Conservation (phyloP, 2,329 filamentous ascomycete species). For the Ascochyta rabiei region DNA sequence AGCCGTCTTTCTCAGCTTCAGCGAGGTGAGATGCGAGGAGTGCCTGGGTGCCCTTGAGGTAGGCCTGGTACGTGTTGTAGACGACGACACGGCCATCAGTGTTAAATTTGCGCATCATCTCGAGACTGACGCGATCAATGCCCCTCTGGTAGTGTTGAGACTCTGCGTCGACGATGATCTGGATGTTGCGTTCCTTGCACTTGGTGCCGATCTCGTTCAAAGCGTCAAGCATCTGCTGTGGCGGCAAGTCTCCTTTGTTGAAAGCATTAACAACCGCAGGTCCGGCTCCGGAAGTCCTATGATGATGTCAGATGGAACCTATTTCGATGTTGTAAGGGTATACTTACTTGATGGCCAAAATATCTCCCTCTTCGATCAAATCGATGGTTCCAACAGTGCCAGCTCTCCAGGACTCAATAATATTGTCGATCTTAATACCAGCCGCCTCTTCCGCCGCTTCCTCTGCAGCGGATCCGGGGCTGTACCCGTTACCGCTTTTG, state of each 20-base stretch:
- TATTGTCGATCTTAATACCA: conserved; percentile 21
- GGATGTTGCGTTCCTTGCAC: conserved; percentile 50
- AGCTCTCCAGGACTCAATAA: conserved; percentile 46
- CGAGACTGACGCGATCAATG: conserved; percentile 62
- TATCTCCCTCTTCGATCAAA: conserved; percentile 38
- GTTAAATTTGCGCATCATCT: conserved; percentile 60
- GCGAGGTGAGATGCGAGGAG: conserved; percentile 55
- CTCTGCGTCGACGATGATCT: conserved; percentile 57
- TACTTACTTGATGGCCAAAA: conserved; percentile 41
- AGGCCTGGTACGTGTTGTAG: conserved; percentile 69
- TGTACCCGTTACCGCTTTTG: conserved; percentile 30
- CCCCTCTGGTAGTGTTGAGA: conserved; percentile 54
- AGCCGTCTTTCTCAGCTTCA: conserved; percentile 54
- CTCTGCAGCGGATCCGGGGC: conserved; percentile 20
- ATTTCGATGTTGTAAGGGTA: background rate
- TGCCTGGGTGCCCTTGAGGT: conserved; percentile 57
- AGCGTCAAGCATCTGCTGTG: conserved; percentile 52
- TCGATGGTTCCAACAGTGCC: conserved; percentile 40
- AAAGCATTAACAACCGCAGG: conserved; percentile 50
- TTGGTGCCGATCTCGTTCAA: conserved; percentile 49
- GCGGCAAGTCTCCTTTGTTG: conserved; percentile 41
- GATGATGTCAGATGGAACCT: conserved; percentile 13
- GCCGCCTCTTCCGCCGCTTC: conserved; percentile 8
- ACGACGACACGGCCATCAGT: conserved; percentile 60
- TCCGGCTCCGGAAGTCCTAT: conserved; percentile 54